Conservation (phyloP, 176 grass and related monocot species). For the Oryza australiensis region DNA sequence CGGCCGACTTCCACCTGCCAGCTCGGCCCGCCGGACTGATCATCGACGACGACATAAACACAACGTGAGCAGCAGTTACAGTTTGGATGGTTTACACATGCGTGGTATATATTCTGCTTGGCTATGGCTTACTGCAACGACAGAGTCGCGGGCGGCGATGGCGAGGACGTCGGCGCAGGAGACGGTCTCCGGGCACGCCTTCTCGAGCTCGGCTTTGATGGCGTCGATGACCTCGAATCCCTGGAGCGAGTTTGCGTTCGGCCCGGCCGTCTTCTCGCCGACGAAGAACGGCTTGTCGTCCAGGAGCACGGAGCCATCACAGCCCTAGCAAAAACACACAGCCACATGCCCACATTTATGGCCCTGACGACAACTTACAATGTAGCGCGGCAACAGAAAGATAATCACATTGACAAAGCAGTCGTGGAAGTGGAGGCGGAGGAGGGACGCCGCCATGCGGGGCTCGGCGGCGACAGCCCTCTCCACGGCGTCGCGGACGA, state of each 20-base stretch:
- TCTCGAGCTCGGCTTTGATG: conserved; percentile 78
- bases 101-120: too few relatives aligned
- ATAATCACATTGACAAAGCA: conserved; percentile 50
- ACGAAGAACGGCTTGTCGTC: conserved; percentile 59
- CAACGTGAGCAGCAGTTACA: background rate
- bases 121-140: conserved; percentile 47
- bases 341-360: too few relatives aligned
- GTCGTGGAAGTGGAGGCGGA: conserved; percentile 72
- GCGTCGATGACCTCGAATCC: conserved; percentile 81
- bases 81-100: background rate
- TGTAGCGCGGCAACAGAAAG: background rate
- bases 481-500: conserved; percentile 64
- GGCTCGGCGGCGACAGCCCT: conserved; percentile 55
- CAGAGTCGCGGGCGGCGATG: conserved; percentile 82
- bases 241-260: conserved; percentile 75
- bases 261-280: conserved; percentile 79
- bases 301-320: conserved; percentile 83
- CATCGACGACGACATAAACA: background rate
- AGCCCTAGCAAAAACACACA: conserved; percentile 44
- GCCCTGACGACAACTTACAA: too few relatives aligned
- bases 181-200: conserved; percentile 63
- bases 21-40: conserved; percentile 72
- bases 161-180: conserved; percentile 88
- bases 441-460: conserved; percentile 88
- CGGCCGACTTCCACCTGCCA: conserved; percentile 78